phyloP scores from a whole-genome alignment of 106 monocot genomes.

The Posidonia australis region DNA sequence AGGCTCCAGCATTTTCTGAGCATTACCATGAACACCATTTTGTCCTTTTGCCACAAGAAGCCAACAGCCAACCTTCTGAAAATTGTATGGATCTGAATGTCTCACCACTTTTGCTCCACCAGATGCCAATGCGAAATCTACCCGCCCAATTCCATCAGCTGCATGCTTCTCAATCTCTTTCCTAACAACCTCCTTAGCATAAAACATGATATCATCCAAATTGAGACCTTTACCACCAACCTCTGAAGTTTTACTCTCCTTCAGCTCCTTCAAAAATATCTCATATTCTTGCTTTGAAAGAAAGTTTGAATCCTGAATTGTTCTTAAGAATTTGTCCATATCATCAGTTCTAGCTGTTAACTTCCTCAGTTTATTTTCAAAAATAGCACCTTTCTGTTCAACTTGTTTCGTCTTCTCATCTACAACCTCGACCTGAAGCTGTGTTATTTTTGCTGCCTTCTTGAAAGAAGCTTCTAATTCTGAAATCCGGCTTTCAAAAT shows the following conservation, averaged over 20 bases:
- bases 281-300: slow-evolving; percentile 36
- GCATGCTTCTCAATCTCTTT: slow-evolving; percentile 26
- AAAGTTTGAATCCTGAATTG: slow-evolving; percentile 33
- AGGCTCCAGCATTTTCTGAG: slow-evolving; percentile 82
- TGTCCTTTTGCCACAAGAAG: slow-evolving; percentile 23
- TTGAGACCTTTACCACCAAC: background rate
- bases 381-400: slow-evolving; percentile 27
- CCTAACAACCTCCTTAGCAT: slow-evolving; percentile 14
- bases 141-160: slow-evolving; percentile 23
- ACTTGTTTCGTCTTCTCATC: slow-evolving; percentile 44
- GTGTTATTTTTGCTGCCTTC: slow-evolving; percentile 52
- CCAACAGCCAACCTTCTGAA: slow-evolving; percentile 30
- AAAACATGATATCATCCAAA: slow-evolving; percentile 15
- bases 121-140: slow-evolving; percentile 17
- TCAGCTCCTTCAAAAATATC: slow-evolving; percentile 5
- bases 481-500: slow-evolving; percentile 55
- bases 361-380: slow-evolving; percentile 40
- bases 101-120: slow-evolving; percentile 15
- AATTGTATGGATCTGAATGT: slow-evolving; percentile 19
- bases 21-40: slow-evolving; percentile 29
- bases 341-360: slow-evolving; percentile 33
- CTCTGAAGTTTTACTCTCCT: background rate
- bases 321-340: slow-evolving; percentile 36
- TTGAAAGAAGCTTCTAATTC: slow-evolving; percentile 60
- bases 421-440: slow-evolving; percentile 72